Base-by-base conservation (phyloP, 2,329 filamentous ascomycete genomes). In the Xylogone sp. region DNA sequence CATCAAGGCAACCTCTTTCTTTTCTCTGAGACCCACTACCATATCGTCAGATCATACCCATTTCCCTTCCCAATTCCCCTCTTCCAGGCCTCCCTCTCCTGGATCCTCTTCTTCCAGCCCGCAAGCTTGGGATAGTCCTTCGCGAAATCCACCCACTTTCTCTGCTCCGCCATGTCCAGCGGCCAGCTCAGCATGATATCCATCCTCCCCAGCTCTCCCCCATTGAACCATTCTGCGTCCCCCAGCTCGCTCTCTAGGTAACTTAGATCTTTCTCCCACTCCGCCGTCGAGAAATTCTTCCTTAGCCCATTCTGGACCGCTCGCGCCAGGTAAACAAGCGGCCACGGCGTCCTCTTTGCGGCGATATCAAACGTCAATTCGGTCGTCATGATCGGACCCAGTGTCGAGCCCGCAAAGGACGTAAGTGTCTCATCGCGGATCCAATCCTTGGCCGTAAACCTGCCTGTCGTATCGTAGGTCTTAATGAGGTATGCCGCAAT, bases 121-220 rank as follows among this genome's bases (percentile, higher is more conserved):
- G 42, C 49, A 19, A 71, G 16, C 46, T 62, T 68, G 3, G 64
- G 66, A 53, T 61, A 69, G 22, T 66, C 63, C 19, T 59, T 56
- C 46, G 54, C 31, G 21, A 63, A 50, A 53, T 70, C 58, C 21
- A 68, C 59, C 50, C 62, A 69, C 16, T 55, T 57, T 21, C 62
- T 60, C 45, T 61, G 55, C n/a, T 31, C 53, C 42, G 66, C 60
- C 16, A 63, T 56, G 51, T 70, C 68, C 56, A 71, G 53, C 0
- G 64, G 62, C 56, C 59, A 72, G 45, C 54, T 66, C 45, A 69
- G 42, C 52, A 66, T 65, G 13, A 71, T 55, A 62, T 71, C 69
- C 9, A 56, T 53, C 48, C 66, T 56, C 3, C 69, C 68, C 16
- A 66, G 52, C 12, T 57, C 39, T 45, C 55, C 52, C 5, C 69